phyloP scores from a whole-genome alignment of 73 alveolate genomes.

The Blepharisma japonicum region DNA sequence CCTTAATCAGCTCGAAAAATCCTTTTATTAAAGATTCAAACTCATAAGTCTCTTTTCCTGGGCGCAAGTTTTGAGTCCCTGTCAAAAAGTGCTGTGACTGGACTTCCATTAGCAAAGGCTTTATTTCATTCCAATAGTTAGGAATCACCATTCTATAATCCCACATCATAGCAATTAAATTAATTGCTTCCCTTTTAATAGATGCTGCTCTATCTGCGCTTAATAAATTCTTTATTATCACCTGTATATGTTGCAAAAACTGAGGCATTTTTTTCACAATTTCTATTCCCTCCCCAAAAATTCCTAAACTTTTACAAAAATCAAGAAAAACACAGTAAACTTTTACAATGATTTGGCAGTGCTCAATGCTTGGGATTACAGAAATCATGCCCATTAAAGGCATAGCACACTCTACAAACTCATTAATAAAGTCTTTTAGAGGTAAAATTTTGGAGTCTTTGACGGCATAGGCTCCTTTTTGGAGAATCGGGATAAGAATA shows the following conservation, averaged over 20 bases:
- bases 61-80: background rate
- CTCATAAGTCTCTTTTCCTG: background rate
- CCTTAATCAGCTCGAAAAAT: background rate
- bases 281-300: slow-evolving; percentile 13
- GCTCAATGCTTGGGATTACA: background rate
- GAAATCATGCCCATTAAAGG: slow-evolving; percentile 1
- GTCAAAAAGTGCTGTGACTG: background rate
- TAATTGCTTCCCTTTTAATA: slow-evolving; percentile 2
- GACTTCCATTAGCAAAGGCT: background rate
- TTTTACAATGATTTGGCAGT: background rate
- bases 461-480: background rate
- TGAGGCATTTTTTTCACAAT: background rate
- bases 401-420: background rate
- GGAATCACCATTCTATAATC: background rate
- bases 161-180: background rate
- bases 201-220: background rate
- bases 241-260: background rate
- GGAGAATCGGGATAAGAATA: slow-evolving; percentile 41
- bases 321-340: slow-evolving; percentile 20
- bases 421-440: background rate
- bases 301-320: background rate
- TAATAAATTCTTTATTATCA: background rate
- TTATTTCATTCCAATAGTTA: background rate
- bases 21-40: background rate
- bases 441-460: background rate